Base-by-base conservation (phyloP, 2,329 filamentous ascomycete genomes). In the Pseudogymnoascus sp. region DNA sequence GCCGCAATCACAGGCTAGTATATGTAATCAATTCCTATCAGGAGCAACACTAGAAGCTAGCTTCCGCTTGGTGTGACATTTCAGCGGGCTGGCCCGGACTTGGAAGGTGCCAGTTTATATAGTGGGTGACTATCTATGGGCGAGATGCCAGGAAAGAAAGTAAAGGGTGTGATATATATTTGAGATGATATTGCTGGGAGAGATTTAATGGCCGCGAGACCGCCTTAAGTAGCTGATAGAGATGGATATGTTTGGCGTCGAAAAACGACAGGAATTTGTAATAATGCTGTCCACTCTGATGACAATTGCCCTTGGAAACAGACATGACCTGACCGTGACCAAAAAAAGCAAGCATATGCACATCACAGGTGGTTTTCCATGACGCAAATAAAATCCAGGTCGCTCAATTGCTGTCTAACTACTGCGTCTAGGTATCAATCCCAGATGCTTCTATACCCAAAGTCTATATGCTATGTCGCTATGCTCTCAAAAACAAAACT, bases 391-490 rank as follows among this genome's bases (percentile, higher is more conserved):
- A 50, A 15, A 50, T 30, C 30, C 22, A 50, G 30, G 22, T 25
- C 43, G 25, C 43, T 50, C 43, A 50, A 50, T 50, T 50, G 43
- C 43, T 50, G 43, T 50, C 43, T 50, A 50, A 50, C 43, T 50
- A 50, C 22, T 47, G 43, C 25, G 30, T 11, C 22, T 8, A 15
- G 43, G 43, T 50, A 50, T 50, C 43, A 30, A 50, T 50, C 43
- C 43, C 43, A 50, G 22, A 43, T 43, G 11, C 38, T 15, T 47
- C 43, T 50, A 43, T 43, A 43, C 39, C 39, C 39, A 43, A 43
- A 43, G 39, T 41, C 39, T 43, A 50, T 50, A 50, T 50, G 43
- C 43, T 50, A 50, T 30, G 43, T 30, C 43, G 43, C 43, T 50
- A 50, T 50, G 43, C 43, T 50, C 43, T 50, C 43, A 28, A 30